A percentile compares a stretch with the other conserved stretches of the same genome.
These are phyloP conservation scores for Acanthamoeba sp. DNA, from an alignment of 208 protist genomes.

Conservation along the genomic window DNA sequence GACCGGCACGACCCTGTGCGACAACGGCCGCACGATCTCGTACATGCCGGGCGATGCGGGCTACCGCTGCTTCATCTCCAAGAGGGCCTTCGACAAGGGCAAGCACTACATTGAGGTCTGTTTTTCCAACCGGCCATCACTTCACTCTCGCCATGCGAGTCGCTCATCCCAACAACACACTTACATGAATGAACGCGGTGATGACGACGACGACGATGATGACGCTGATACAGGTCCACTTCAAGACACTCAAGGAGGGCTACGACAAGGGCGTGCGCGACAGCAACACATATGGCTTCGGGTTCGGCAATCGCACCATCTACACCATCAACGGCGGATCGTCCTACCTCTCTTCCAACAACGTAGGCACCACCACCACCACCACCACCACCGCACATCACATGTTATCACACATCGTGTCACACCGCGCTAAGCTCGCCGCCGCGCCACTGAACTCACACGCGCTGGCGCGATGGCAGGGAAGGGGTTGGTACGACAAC, in stretches of 20 bases:
- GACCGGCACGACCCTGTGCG: background rate
- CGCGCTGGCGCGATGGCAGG: background rate
- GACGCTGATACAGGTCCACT: conserved; percentile 10
- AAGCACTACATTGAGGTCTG: conserved; percentile 18
- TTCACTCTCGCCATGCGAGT: no score
- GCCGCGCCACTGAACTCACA: background rate
- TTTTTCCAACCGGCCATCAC: no score
- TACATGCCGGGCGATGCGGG: conserved; percentile 11
- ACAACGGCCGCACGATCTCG: conserved; percentile 12
- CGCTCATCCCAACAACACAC: no score
- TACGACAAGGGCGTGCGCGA: background rate
- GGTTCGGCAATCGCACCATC: conserved; percentile 1
- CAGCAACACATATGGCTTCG: conserved; percentile 6
- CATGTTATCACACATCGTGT: no score
- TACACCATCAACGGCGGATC: conserved; percentile 26
- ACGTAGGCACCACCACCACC: background rate
- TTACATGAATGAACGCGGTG: no score
- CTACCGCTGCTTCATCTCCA: conserved; percentile 34
- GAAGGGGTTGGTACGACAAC: conserved; percentile 1
- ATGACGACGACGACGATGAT: background rate
- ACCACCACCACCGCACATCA: background rate
- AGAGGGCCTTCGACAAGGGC: background rate
- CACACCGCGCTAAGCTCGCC: no score
- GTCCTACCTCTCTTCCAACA: conserved; percentile 22
- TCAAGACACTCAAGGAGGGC: background rate